phyloP scores from a whole-genome alignment of 208 protist genomes.

The Strigomonas galati region DNA sequence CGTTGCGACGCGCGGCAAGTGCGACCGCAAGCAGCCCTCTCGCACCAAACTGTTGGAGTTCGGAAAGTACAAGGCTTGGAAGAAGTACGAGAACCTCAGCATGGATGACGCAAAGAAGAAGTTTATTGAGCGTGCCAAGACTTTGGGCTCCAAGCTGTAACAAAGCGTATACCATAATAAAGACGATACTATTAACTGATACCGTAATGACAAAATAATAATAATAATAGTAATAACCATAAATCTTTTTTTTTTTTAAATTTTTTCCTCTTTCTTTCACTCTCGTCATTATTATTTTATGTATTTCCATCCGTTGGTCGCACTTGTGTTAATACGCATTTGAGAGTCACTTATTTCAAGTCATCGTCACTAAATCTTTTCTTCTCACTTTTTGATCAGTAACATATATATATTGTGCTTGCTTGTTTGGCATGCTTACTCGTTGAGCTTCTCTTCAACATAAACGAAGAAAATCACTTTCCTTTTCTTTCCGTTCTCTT shows the following conservation, averaged over 20 bases:
- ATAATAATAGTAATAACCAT: not conserved
- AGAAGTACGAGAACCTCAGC: slow-evolving; percentile 63
- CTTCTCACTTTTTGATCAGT: not conserved
- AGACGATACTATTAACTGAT: not conserved
- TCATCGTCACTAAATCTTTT: not conserved
- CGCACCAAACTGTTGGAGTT: slow-evolving; percentile 55
- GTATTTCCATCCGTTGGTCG: not conserved
- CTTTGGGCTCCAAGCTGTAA: slow-evolving; percentile 12
- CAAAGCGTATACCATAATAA: not conserved
- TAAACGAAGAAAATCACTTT: not conserved
- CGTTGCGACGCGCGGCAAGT: slow-evolving; percentile 62
- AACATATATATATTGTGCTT: slow-evolving; percentile 2
- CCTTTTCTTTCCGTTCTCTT: slow-evolving; percentile 3
- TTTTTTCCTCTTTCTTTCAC: not conserved
- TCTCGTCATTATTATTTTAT: not conserved
- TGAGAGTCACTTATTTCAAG: not conserved
- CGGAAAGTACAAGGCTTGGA: slow-evolving; percentile 80
- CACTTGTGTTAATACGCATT: not conserved
- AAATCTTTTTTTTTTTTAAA: not conserved
- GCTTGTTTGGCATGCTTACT: not conserved
- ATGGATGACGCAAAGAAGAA: slow-evolving; percentile 69
- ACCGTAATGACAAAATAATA: not conserved
- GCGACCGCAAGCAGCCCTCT: slow-evolving; percentile 50
- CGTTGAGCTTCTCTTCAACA: not conserved
- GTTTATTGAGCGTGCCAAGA: slow-evolving; percentile 65